A percentile compares a stretch with the other conserved stretches of the same genome.
phyloP scores from a whole-genome alignment of 257 asterid species.

The Lantana camara region DNA sequence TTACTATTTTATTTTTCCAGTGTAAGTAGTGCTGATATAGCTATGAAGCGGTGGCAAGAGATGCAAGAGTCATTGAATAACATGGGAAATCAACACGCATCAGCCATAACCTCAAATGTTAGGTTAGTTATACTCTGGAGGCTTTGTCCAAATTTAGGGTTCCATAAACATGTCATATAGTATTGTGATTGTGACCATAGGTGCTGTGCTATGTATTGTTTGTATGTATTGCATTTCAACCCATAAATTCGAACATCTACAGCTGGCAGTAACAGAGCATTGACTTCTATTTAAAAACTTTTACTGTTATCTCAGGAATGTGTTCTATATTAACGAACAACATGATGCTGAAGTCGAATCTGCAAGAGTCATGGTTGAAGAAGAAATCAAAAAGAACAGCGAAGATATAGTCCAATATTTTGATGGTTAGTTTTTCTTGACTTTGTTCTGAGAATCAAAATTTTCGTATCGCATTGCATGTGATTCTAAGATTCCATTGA shows the following conservation, averaged over 20 bases:
- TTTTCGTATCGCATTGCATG: no score
- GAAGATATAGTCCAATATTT: constrained; percentile 46
- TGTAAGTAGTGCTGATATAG: constrained; percentile 57
- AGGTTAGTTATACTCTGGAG: constrained; percentile 44
- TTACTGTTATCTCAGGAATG: constrained; percentile 65
- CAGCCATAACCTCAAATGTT: constrained; percentile 49
- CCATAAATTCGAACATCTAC: not conserved
- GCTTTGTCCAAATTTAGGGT: not conserved
- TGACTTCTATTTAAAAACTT: constrained; percentile 1
- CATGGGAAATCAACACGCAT: constrained; percentile 59
- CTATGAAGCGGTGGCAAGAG: constrained; percentile 47
- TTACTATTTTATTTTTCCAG: constrained; percentile 34
- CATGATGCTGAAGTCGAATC: constrained; percentile 62
- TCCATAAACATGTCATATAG: not conserved
- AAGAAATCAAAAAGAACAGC: constrained; percentile 48
- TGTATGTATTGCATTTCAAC: not conserved
- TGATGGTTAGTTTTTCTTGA: constrained; percentile 51
- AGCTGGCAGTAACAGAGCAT: not conserved
- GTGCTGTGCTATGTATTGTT: not conserved
- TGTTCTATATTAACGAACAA: constrained; percentile 56
- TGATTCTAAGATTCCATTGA: not conserved
- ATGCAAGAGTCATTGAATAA: constrained; percentile 50
- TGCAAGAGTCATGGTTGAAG: constrained; percentile 62
- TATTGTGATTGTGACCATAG: not conserved
- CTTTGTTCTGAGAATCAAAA: no score